Evolutionary conservation across 495 filamentous ascomycete genomes (phyloP), one percentile per base, ranked within the genome.

Genomic region (Penicillium nucicola): DNA sequence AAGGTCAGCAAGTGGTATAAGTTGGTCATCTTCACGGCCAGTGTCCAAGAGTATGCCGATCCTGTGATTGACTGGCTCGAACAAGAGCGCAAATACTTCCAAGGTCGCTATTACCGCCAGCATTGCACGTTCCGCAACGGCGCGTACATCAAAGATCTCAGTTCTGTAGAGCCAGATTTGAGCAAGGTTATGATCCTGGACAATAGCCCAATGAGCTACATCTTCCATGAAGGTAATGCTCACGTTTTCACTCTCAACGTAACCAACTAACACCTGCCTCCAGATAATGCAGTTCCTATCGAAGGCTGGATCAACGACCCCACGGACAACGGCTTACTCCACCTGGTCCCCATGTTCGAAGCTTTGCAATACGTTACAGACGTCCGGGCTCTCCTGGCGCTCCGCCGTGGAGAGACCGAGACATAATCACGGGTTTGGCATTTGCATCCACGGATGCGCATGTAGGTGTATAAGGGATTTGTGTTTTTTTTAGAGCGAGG

Each of bases 61-160:
- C 93, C 93, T 9, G 93, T 98, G 34, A 97, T 98, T 62, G 95
- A 98, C 77, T 97, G 91, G 91, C 79, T 98, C 46, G 93, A 98
- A 71, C 85, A 90, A 56, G 95, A 97, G 66, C 84, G 90, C 48
- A 96, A 96, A 70, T 96, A 90, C 74, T 98, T 98, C 69, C 83
- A 85, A 13, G 87, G 83, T 17, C 78, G 95, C 60, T 96, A 90
- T 64, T 98, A 98, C 67, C 79, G 93, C 22, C 95, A 97, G 70
- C 91, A 97, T 68, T 97, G 95, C 73, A 97, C 93, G 28, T 87
- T 87, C 58, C 83, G 95, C 34, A 92, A 95, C 52, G 92, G 92
- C 28, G 91, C 92, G 11, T 98, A 95, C 55, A 97, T 98, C 73
- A 98, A 98, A 70, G 93, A 98, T 68, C 77, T 98, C 43, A 92